Conservation (phyloP, 192 early-diverging fungal genomes). For the Geranomyces variabilis region DNA sequence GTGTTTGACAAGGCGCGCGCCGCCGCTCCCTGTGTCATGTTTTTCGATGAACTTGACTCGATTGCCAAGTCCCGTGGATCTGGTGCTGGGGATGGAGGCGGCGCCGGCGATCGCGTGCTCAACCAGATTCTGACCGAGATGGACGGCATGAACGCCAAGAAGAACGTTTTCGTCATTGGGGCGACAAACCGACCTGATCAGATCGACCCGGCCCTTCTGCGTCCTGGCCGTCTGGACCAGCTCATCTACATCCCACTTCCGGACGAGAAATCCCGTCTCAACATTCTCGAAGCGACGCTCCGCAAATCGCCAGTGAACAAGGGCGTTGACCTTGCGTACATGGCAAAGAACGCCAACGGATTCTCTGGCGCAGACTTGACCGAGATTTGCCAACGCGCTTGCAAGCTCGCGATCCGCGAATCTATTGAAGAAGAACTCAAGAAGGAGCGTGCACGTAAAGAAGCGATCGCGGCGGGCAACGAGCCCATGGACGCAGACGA, state of each 20-base stretch:
- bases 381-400: slow-evolving; percentile 97
- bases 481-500: slow-evolving; percentile 70
- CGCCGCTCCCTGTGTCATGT: slow-evolving; percentile 98
- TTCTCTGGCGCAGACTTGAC: slow-evolving; percentile 98
- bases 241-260: slow-evolving; percentile 97
- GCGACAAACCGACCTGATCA: slow-evolving; percentile 99
- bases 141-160: slow-evolving; percentile 99
- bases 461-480: slow-evolving; percentile 68
- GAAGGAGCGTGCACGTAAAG: slow-evolving; percentile 73
- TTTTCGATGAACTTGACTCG: slow-evolving; percentile 99
- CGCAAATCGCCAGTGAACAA: slow-evolving; percentile 90
- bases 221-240: slow-evolving; percentile 98
- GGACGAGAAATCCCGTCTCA: slow-evolving; percentile 83
- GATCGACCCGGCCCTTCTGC: slow-evolving; percentile 94
- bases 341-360: slow-evolving; percentile 89
- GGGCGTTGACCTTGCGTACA: slow-evolving; percentile 78
- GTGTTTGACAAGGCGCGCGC: slow-evolving; percentile 99
- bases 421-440: slow-evolving; percentile 87
- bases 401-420: slow-evolving; percentile 96
- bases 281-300: slow-evolving; percentile 83
- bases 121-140: slow-evolving; percentile 99
- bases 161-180: slow-evolving; percentile 99
- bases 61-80: slow-evolving; percentile 94
- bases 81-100: slow-evolving; percentile 80
- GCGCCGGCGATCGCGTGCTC: slow-evolving; percentile 95